Evolutionary conservation across 75 land plant genomes (phyloP), one percentile per base, ranked within the genome.

Genomic region (Picea glauca): DNA sequence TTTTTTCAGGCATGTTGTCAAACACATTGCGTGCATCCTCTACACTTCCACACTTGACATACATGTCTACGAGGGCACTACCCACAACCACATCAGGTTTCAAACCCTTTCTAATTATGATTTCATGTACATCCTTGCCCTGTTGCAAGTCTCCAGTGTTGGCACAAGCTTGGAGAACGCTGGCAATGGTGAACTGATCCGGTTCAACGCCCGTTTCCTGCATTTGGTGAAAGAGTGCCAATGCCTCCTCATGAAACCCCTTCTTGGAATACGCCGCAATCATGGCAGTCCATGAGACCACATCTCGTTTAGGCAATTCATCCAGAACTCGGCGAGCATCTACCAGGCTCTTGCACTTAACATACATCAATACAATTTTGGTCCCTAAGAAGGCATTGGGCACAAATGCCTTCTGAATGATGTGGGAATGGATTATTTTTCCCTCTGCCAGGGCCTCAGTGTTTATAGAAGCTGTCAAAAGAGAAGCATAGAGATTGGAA

Each of bases 241-340:
- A 61, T 1, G 85, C 75, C 74, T 82, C 81, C 30, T 17, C 1
- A 26, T 61, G 40, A 46, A 73, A 77, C 21, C 88, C 93, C 64
- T 83, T 81, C 58, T 81, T 82, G 76, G 80, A 61, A 80, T 82
- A 91, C 67, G 86, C 89, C 2, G 87, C 89, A 26, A 93, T 79
- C 78, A 93, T 78, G 9, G 89, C 83, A 64, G 87, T 93, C 95
- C 95, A 93, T 6, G 95, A 87, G 0, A 91, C 62, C 57, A 84
- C 91, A 78, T 89, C 90, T 33, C 78, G 56, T 50, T 50, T 50
- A 50, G 56, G 56, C 56, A 50, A 50, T 1, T 11, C 56, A 50
- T 82, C 61, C 43, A 83, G 76, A 20, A 76, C 59, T 1, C 13
- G 2, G 0, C 58, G 18, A 21, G 85, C 85, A 57, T 80, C 85